Base-by-base conservation (phyloP, 2,329 filamentous ascomycete species). In the Tricladium varicosporioides region DNA sequence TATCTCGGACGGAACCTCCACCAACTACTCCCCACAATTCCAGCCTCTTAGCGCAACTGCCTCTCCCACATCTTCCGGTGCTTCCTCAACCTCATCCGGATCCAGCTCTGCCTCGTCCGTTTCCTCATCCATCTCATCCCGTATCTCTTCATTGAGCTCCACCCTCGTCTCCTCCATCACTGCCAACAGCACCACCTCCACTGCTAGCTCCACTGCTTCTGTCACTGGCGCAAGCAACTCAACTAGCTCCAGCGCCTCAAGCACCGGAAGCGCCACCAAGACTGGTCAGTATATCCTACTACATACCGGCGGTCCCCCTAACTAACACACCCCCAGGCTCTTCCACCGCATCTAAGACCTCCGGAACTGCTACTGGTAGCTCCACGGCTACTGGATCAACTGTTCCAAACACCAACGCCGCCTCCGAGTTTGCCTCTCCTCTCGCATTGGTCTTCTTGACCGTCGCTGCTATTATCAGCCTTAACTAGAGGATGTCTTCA, bases 371-470 rank as follows among this genome's bases (percentile, higher is more conserved):
- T 40, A 50, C 49, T 5, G 19, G 45, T 4, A 36, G 40, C 45
- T 51, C 53, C 1, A 54, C 55, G 13, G 40, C 5, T 15, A 57
- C 53, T 31, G 43, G 48, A 2, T 18, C 54, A 10, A 15, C 52
- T 32, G 52, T 51, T n/a, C 42, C 48, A 42, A 58, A 43, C 53
- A 46, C 57, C 45, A 63, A 57, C 58, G 55, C 59, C 7, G 68
- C 65, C 1, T 36, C 57, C 27, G 60, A 61, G 32, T 22, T 69
- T 32, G 60, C 67, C 32, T 65, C 62, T 27, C 67, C 67, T 48
- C 59, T 70, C 7, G 68, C 67, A n/a, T 56, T 70, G 22, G 60
- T 69, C 51, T 60, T 68, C 64, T 52, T 69, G 32, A 64, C 64
- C 18, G 50, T 70, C 53, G 65, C 65, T 15, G 67, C 68, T n/a